Evolutionary conservation across 495 filamentous ascomycete species (phyloP).

Genomic region (Umbilicaria muhlenbergii): DNA sequence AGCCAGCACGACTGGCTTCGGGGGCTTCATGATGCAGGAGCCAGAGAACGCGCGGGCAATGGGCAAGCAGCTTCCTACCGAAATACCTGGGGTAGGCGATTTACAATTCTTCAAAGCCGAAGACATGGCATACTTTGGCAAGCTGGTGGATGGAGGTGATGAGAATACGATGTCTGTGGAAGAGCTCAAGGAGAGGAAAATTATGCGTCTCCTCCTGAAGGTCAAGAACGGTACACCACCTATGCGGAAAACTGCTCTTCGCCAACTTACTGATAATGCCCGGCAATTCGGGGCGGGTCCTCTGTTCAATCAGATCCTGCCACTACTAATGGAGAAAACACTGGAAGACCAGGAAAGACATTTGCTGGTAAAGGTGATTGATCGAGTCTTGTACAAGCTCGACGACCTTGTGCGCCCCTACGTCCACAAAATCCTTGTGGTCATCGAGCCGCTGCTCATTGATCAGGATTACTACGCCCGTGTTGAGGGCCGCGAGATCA

Average conservation of each 20-base stretch:
- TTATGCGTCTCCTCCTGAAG: slow-evolving; percentile 91
- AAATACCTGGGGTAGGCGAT: slow-evolving; percentile 95
- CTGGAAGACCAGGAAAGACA: slow-evolving; percentile 98
- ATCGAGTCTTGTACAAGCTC: slow-evolving; percentile 94
- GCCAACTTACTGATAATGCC: slow-evolving; percentile 95
- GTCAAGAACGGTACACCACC: slow-evolving; percentile 99
- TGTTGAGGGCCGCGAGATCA: slow-evolving; percentile 96
- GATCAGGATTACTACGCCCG: slow-evolving; percentile 99
- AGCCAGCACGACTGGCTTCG: slow-evolving; percentile 43
- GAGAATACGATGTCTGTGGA: slow-evolving; percentile 86
- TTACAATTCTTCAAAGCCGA: slow-evolving; percentile 97
- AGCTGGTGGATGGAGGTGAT: slow-evolving; percentile 87
- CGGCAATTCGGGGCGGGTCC: slow-evolving; percentile 90
- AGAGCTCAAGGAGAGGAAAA: slow-evolving; percentile 94
- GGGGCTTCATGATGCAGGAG: slow-evolving; percentile 97
- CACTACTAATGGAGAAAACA: slow-evolving; percentile 95
- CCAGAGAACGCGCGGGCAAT: slow-evolving; percentile 63
- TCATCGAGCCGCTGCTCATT: slow-evolving; percentile 96
- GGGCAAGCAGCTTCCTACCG: slow-evolving; percentile 86
- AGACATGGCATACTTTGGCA: slow-evolving; percentile 98
- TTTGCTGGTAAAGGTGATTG: slow-evolving; percentile 97
- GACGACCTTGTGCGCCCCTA: slow-evolving; percentile 94
- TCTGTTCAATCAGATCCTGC: slow-evolving; percentile 95
- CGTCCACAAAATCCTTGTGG: slow-evolving; percentile 95
- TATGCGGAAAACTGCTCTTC: slow-evolving; percentile 97